These are phyloP conservation scores for Ceratocystis colombiana DNA, from an alignment of 2,329 filamentous ascomycete species.

Conservation along the genomic window DNA sequence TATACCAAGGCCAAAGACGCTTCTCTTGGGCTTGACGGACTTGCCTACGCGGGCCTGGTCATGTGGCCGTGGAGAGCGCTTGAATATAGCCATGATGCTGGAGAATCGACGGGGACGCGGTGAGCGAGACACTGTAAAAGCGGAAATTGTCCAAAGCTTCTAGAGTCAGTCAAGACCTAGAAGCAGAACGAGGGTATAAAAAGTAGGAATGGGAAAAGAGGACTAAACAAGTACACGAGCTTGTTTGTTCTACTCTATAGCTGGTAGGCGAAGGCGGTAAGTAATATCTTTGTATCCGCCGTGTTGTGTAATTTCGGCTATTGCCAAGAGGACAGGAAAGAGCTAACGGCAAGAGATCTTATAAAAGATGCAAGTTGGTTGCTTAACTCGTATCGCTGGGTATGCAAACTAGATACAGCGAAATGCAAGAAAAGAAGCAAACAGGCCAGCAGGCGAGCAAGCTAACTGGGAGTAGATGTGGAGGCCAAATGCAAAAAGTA, in stretches of 20 bases:
- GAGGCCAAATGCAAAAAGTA: background rate
- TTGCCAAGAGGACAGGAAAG: too few relatives aligned
- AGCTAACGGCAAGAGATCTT: too few relatives aligned
- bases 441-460: background rate
- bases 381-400: background rate
- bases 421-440: background rate
- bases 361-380: background rate
- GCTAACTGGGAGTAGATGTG: background rate
- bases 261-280: background rate
- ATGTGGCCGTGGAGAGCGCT: conserved; percentile 69
- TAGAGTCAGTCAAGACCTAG: conserved; percentile 16
- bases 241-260: background rate
- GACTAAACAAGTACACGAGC: conserved; percentile 34
- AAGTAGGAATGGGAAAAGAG: conserved; percentile 27
- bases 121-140: conserved; percentile 3
- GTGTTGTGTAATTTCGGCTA: too few relatives aligned
- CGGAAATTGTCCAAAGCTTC: background rate
- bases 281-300: too few relatives aligned
- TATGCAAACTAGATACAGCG: background rate
- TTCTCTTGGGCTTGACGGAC: conserved; percentile 67
- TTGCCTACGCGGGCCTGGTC: conserved; percentile 69
- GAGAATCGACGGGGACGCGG: conserved; percentile 5
- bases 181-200: background rate
- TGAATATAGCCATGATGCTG: conserved; percentile 59
- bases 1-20: background rate